A percentile compares a stretch with the other conserved stretches of the same genome.
These are phyloP conservation scores for Polygonum maritimum DNA, from an alignment of 148 eudicot species.

Conservation along the genomic window DNA sequence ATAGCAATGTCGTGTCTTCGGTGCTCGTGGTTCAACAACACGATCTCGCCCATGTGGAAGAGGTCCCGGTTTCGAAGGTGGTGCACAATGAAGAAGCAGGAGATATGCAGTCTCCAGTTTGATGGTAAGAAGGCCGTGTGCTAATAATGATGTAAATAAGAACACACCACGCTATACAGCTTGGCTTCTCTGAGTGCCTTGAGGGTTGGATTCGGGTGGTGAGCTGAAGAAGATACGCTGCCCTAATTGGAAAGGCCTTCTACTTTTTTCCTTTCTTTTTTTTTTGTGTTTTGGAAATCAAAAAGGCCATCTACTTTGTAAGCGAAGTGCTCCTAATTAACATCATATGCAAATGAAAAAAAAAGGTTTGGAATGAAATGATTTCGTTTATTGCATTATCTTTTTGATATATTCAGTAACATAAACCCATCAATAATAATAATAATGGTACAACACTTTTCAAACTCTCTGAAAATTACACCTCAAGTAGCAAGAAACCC, in stretches of 20 bases:
- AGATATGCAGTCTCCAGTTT: constrained; percentile 14
- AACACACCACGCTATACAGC: neutral
- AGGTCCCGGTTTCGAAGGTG: constrained; percentile 23
- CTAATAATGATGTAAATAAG: neutral
- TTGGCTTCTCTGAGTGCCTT: neutral
- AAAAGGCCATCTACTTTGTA: too few relatives aligned
- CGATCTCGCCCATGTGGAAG: constrained; percentile 21
- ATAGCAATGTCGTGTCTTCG: constrained; percentile 25
- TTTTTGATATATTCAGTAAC: too few relatives aligned
- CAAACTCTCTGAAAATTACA: too few relatives aligned
- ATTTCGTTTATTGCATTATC: neutral
- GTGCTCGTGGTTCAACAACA: constrained; percentile 38
- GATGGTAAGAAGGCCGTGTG: neutral
- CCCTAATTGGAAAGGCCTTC: too few relatives aligned
- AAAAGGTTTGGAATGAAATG: too few relatives aligned
- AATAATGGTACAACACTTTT: too few relatives aligned
- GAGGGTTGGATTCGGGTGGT: neutral
- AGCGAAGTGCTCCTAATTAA: too few relatives aligned
- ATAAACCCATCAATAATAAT: too few relatives aligned
- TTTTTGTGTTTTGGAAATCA: too few relatives aligned
- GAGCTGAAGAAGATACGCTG: neutral
- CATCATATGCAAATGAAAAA: neutral
- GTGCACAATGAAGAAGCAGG: neutral
- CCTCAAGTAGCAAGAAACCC: too few relatives aligned
- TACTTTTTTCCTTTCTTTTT: too few relatives aligned